Evolutionary conservation across 352 stramenopile genomes (phyloP).

Genomic region (Globisporangium canariense): DNA sequence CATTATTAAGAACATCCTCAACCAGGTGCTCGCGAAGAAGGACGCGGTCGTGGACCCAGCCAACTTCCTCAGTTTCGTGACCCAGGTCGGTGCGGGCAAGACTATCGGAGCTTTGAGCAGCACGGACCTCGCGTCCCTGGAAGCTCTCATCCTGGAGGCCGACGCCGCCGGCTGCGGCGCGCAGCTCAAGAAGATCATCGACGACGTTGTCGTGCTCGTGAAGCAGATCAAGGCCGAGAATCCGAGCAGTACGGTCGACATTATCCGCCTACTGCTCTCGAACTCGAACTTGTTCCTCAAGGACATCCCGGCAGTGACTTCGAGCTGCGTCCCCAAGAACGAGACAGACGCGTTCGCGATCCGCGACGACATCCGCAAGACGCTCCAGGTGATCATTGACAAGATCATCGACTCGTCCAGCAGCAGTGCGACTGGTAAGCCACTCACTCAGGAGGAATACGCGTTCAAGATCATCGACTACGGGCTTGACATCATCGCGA

Average conservation of each 20-base stretch:
- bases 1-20: conserved; percentile 16
- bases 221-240: conserved; percentile 31
- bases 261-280: conserved; percentile 41
- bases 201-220: conserved; percentile 44
- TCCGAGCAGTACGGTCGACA: conserved; percentile 26
- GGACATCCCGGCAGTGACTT: conserved; percentile 41
- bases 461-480: conserved; percentile 38
- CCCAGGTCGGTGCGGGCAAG: conserved; percentile 11
- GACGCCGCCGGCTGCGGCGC: conserved; percentile 33
- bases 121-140: neutral
- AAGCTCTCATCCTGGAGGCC: neutral
- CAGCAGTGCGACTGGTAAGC: conserved; percentile 19
- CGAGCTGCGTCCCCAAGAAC: conserved; percentile 41
- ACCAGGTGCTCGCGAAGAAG: conserved; percentile 28
- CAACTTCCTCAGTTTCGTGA: conserved; percentile 32
- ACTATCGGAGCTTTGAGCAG: neutral
- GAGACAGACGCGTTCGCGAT: conserved; percentile 33
- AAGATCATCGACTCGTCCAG: conserved; percentile 39
- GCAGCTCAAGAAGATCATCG: conserved; percentile 39
- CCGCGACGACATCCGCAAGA: conserved; percentile 51
- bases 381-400: conserved; percentile 52
- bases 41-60: conserved; percentile 28
- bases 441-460: conserved; percentile 34
- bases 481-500: conserved; percentile 32
- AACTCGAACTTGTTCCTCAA: conserved; percentile 39